Conservation (phyloP, 495 filamentous ascomycete species). For the Gamarada debralockiae region DNA sequence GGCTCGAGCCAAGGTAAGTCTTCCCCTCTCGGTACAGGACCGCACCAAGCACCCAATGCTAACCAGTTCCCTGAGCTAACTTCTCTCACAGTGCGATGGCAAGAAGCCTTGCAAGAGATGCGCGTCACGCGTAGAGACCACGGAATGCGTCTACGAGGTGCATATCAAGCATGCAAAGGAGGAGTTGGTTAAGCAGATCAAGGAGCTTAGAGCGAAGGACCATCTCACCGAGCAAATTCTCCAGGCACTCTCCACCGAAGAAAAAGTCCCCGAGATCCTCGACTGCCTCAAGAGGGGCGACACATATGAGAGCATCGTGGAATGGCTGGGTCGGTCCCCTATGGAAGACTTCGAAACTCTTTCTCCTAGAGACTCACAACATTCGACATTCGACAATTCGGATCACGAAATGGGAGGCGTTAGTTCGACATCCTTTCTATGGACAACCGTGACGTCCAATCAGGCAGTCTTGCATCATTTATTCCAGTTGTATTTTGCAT, state of each 20-base stretch:
- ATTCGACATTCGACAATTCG: conserved; percentile 19
- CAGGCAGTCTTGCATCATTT: conserved; percentile 31
- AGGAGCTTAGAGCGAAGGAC: conserved; percentile 24
- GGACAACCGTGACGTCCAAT: conserved; percentile 32
- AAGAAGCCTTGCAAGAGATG: conserved; percentile 25
- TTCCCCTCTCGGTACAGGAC: not conserved
- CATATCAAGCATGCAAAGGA: conserved; percentile 28
- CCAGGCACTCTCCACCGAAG: conserved; percentile 28
- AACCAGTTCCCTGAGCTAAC: conserved; percentile 71
- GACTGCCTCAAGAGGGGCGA: conserved; percentile 29
- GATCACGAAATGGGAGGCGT: conserved; percentile 24
- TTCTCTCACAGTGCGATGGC: conserved; percentile 22
- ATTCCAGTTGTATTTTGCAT: conserved; percentile 40
- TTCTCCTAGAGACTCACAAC: conserved; percentile 19
- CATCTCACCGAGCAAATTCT: conserved; percentile 29
- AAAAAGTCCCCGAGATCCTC: conserved; percentile 33
- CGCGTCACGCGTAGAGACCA: conserved; percentile 16
- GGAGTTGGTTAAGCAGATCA: conserved; percentile 26
- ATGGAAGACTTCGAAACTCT: conserved; percentile 13
- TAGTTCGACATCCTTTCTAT: conserved; percentile 14
- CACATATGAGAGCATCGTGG: conserved; percentile 29
- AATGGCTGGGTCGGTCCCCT: conserved; percentile 29
- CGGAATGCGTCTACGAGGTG: conserved; percentile 24
- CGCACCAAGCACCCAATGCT: conserved; percentile 33
- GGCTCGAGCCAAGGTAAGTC: conserved; percentile 26